Conservation (phyloP, 352 stramenopile genomes). For the Phytopythium litorale region DNA sequence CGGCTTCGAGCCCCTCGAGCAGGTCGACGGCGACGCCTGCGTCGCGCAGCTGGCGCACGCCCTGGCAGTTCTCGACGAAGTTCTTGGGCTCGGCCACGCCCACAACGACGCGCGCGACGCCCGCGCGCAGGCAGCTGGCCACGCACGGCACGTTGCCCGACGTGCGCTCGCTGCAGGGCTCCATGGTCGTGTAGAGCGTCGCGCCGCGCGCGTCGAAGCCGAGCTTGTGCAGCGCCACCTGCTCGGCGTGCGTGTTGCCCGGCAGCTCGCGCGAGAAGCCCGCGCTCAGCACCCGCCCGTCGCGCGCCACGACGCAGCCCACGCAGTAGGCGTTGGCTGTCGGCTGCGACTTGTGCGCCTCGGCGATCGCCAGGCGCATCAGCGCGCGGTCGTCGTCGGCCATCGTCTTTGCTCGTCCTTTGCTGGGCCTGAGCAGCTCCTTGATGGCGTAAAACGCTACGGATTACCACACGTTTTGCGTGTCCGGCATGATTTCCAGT, state of each 20-base stretch:
- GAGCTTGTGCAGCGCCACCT: constrained; percentile 83
- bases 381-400: constrained; percentile 16
- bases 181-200: constrained; percentile 90
- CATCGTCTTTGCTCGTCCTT: no score
- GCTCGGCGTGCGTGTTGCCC: constrained; percentile 88
- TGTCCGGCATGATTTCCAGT: no score
- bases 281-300: constrained; percentile 51
- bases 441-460: no score
- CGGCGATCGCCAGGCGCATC: constrained; percentile 77
- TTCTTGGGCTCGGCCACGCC: constrained; percentile 85
- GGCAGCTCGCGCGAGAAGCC: constrained; percentile 84
- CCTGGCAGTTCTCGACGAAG: constrained; percentile 79
- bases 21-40: constrained; percentile 67
- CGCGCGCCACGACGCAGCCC: constrained; percentile 68
- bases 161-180: constrained; percentile 85
- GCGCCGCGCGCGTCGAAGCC: constrained; percentile 51
- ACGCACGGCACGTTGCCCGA: constrained; percentile 84
- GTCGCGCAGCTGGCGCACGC: constrained; percentile 64
- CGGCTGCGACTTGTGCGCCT: constrained; percentile 73
- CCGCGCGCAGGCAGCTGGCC: constrained; percentile 66
- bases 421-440: no score
- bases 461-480: no score
- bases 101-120: constrained; percentile 69
- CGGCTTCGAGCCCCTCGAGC: constrained; percentile 64
- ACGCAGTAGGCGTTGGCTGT: constrained; percentile 78